phyloP scores from a whole-genome alignment of 768 basidiomycete species.

The Hemileccinum impolitum region DNA sequence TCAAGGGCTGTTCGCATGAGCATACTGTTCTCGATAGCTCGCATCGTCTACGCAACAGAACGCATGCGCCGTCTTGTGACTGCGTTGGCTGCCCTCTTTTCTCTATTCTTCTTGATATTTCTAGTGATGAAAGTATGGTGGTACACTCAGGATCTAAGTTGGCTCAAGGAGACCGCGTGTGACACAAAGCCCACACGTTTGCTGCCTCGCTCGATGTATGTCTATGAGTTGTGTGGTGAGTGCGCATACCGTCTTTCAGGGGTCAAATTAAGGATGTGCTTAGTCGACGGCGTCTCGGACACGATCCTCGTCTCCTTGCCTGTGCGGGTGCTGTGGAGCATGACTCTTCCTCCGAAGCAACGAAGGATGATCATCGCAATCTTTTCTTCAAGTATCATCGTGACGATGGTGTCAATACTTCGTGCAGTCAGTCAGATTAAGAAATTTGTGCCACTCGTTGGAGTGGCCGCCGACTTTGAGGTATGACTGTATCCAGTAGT shows the following conservation, averaged over 20 bases:
- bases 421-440: constrained; percentile 14
- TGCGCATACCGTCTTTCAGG: not conserved
- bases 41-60: constrained; percentile 13
- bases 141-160: constrained; percentile 2
- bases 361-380: constrained; percentile 13
- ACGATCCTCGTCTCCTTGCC: constrained; percentile 13
- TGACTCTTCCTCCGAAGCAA: constrained; percentile 13
- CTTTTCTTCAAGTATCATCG: constrained; percentile 11
- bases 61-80: constrained; percentile 7
- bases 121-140: constrained; percentile 12
- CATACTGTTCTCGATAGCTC: constrained; percentile 19
- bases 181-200: not conserved
- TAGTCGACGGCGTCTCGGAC: constrained; percentile 25
- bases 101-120: constrained; percentile 6
- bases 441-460: constrained; percentile 2
- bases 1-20: constrained; percentile 23
- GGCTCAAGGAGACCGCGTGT: constrained; percentile 2
- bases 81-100: constrained; percentile 7
- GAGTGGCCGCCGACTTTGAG: constrained; percentile 13
- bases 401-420: constrained; percentile 11
- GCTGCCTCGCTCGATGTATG: constrained; percentile 5
- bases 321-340: constrained; percentile 5
- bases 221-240: constrained; percentile 19
- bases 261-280: not conserved
- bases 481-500: not conserved